Percentiles rank a stretch among this genome's conserved stretches.
Evolutionary conservation across 768 basidiomycete genomes (phyloP).

Genomic region (Porphyrellus cyaneotinctus): DNA sequence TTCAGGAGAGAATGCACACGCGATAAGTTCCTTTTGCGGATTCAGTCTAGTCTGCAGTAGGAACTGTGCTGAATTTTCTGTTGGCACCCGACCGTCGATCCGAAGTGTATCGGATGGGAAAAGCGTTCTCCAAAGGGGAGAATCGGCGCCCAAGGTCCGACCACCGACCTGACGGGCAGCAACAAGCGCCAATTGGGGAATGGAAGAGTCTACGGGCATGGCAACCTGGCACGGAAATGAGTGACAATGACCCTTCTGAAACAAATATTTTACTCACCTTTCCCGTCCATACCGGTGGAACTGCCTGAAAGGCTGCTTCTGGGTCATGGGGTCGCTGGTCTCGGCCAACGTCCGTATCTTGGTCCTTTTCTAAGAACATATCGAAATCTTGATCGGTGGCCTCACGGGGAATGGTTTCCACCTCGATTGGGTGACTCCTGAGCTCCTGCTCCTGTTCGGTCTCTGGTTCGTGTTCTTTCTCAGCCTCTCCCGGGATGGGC

Average conservation of each 20-base stretch:
- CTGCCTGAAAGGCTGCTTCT: slow-evolving; percentile 50
- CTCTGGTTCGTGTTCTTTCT: slow-evolving; percentile 26
- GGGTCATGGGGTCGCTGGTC: slow-evolving; percentile 35
- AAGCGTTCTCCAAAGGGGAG: slow-evolving; percentile 68
- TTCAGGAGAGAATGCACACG: slow-evolving; percentile 66
- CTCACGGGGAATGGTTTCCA: slow-evolving; percentile 34
- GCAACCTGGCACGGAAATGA: slow-evolving; percentile 48
- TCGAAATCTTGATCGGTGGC: slow-evolving; percentile 82
- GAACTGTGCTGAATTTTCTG: slow-evolving; percentile 72
- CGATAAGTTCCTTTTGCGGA: slow-evolving; percentile 71
- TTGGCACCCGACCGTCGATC: slow-evolving; percentile 82
- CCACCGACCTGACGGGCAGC: slow-evolving; percentile 80
- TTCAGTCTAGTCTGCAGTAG: slow-evolving; percentile 76
- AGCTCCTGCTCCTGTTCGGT: slow-evolving; percentile 30
- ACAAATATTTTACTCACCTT: slow-evolving; percentile 45
- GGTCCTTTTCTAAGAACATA: slow-evolving; percentile 71
- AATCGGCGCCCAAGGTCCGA: slow-evolving; percentile 50
- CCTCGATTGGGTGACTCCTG: slow-evolving; percentile 45
- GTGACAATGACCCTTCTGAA: neutral
- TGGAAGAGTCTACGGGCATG: slow-evolving; percentile 75
- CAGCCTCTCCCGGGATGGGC: slow-evolving; percentile 13
- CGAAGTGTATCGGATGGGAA: slow-evolving; percentile 67
- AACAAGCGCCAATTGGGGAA: slow-evolving; percentile 62
- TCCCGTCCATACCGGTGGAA: slow-evolving; percentile 68
- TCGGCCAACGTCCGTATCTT: slow-evolving; percentile 31